Conservation (phyloP, 345 rosid species). For the Salix viminalis region DNA sequence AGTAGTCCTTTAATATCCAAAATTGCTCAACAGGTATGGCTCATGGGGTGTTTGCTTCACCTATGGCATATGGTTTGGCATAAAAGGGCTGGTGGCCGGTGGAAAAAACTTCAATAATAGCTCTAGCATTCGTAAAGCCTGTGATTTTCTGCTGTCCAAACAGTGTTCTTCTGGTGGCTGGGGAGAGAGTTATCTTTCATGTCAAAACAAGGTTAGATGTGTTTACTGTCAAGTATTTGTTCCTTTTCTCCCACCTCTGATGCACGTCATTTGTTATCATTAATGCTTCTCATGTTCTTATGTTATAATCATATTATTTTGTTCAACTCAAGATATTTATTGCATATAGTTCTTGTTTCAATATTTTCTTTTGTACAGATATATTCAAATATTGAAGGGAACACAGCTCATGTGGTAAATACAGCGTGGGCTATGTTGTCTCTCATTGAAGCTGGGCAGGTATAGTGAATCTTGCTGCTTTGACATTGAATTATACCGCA, state of each 20-base stretch:
- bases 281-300: neutral
- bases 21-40: constrained; percentile 64
- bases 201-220: constrained; percentile 67
- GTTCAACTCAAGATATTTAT: neutral
- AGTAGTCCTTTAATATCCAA: neutral
- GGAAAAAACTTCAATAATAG: constrained; percentile 62
- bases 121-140: constrained; percentile 64
- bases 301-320: neutral
- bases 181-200: constrained; percentile 98
- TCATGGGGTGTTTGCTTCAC: constrained; percentile 95
- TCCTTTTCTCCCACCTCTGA: neutral
- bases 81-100: constrained; percentile 69
- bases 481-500: neutral
- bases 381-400: constrained; percentile 44
- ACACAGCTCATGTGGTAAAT: constrained; percentile 48
- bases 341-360: neutral
- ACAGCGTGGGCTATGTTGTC: constrained; percentile 74
- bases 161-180: constrained; percentile 85
- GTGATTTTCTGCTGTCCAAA: constrained; percentile 78
- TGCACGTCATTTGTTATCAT: neutral
- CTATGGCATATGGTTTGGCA: constrained; percentile 78
- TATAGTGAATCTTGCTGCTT: neutral
- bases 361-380: constrained; percentile 21
- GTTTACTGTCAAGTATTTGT: neutral
- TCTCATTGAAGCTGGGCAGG: constrained; percentile 70